Evolutionary conservation across 768 basidiomycete species (phyloP), one percentile per base, ranked within the genome.

Genomic region (Naematelia encephala): DNA sequence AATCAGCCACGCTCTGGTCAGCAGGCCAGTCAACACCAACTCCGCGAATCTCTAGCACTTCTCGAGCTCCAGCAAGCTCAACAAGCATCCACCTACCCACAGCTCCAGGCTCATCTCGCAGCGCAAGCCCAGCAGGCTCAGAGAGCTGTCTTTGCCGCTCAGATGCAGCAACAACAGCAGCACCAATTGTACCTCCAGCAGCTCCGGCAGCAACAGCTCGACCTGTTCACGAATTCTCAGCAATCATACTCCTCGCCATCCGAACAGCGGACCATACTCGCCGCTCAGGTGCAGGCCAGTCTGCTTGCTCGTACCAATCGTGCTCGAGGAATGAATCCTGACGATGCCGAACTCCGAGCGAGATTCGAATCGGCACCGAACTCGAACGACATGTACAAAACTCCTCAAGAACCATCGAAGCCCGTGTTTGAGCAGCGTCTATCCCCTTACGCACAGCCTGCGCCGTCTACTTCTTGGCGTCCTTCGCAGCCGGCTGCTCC

Each of bases 51-150:
- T 29, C 51, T 52, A 28, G 19, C 29, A 10, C 51, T 19, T 4
- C 29, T 16, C 51, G 29, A 22, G 14, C 14, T 25, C 19, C 51
- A 19, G 34, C 51, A 29, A 29, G 51, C 29, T 5, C 51, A 52
- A 30, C 51, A 52, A 23, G 51, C 51, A 4, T 23, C 51, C 19
- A 23, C 29, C 3, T 28, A 52, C n/a, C 51, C 25, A 11, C 51
- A 52, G n/a, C 51, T 52, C 2, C 51, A 29, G 4, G 27, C 51
- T 8, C 51, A 52, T 23, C 27, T 29, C n/a, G 27, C 29, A 12
- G 34, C 27, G n/a, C 51, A 34, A 52, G 51, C 25, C 11, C 51
- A 52, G n/a, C n/a, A n/a, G 34, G 51, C 34, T 16, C 51, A 52
- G 51, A 12, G 51, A 30, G 52, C 53, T 11, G 44, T 14, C 25